Evolutionary conservation across 2,329 filamentous ascomycete genomes (phyloP).

Genomic region (Ambrosiella cleistominuta): DNA sequence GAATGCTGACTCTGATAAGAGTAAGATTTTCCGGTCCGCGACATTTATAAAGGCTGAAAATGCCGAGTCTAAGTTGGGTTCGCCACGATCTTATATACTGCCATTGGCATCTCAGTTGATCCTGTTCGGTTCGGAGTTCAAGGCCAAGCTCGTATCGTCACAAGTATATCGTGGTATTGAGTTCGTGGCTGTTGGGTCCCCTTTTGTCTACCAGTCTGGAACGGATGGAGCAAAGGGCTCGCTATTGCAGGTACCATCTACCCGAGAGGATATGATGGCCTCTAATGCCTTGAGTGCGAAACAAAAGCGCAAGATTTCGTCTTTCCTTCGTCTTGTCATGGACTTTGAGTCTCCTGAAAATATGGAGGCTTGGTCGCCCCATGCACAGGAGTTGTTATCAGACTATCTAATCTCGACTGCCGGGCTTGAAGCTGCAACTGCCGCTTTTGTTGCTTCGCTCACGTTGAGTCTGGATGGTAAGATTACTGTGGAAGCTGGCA

Average conservation of each 20-base stretch:
- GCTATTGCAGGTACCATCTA: slow-evolving; percentile 64
- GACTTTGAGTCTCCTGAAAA: slow-evolving; percentile 46
- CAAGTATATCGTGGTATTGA: slow-evolving; percentile 78
- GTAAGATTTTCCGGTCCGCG: slow-evolving; percentile 21
- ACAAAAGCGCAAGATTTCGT: slow-evolving; percentile 77
- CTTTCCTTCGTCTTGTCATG: slow-evolving; percentile 76
- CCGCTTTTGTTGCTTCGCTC: slow-evolving; percentile 45
- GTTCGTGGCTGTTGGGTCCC: slow-evolving; percentile 82
- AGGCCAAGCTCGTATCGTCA: slow-evolving; percentile 73
- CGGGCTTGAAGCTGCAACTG: slow-evolving; percentile 49
- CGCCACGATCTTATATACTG: slow-evolving; percentile 60
- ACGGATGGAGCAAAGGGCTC: slow-evolving; percentile 18
- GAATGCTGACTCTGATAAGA: slow-evolving; percentile 18
- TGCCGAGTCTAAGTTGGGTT: slow-evolving; percentile 30
- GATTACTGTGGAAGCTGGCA: slow-evolving; percentile 44
- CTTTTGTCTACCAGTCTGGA: slow-evolving; percentile 52
- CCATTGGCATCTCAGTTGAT: slow-evolving; percentile 74
- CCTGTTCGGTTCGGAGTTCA: slow-evolving; percentile 62
- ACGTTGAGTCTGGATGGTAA: slow-evolving; percentile 54
- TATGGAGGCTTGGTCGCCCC: slow-evolving; percentile 38
- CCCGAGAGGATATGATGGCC: slow-evolving; percentile 79
- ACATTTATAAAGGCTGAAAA: slow-evolving; percentile 21
- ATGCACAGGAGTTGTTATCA: slow-evolving; percentile 36
- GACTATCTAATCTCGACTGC: slow-evolving; percentile 45
- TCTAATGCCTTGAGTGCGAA: slow-evolving; percentile 58